Percentiles rank a stretch among this genome's conserved stretches.
phyloP scores from a whole-genome alignment of 2,329 filamentous ascomycete species.

The Fusarium burgessii region DNA sequence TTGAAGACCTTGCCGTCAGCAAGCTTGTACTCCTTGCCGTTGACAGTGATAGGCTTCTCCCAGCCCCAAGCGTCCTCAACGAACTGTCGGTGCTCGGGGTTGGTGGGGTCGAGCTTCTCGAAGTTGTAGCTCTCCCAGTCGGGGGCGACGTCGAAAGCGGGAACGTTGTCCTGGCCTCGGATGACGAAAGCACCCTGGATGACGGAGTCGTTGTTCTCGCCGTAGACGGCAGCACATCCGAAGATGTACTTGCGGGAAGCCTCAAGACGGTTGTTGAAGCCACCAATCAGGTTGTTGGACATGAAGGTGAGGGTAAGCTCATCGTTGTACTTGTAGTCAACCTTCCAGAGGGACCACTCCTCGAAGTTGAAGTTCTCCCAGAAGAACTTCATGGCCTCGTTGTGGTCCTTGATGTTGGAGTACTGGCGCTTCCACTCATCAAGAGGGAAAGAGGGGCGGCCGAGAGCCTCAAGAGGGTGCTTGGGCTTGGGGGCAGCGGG shows the following conservation, averaged over 20 bases:
- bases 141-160: slow-evolving; percentile 96
- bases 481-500: slow-evolving; percentile 85
- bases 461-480: slow-evolving; percentile 90
- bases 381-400: slow-evolving; percentile 91
- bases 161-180: slow-evolving; percentile 86
- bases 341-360: slow-evolving; percentile 95
- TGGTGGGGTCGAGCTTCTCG: slow-evolving; percentile 93
- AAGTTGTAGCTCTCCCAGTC: slow-evolving; percentile 98
- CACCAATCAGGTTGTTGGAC: slow-evolving; percentile 98
- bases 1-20: slow-evolving; percentile 99
- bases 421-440: slow-evolving; percentile 99
- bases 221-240: slow-evolving; percentile 89
- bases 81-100: slow-evolving; percentile 85
- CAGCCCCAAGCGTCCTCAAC: slow-evolving; percentile 91
- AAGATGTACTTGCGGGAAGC: slow-evolving; percentile 98
- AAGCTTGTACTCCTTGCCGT: slow-evolving; percentile 90
- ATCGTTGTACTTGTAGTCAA: slow-evolving; percentile 99
- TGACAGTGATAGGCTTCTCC: slow-evolving; percentile 83
- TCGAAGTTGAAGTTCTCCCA: slow-evolving; percentile 95
- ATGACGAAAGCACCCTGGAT: slow-evolving; percentile 95
- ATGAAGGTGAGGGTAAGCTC: slow-evolving; percentile 99
- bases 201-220: slow-evolving; percentile 86
- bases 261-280: slow-evolving; percentile 98
- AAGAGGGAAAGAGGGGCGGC: slow-evolving; percentile 82
- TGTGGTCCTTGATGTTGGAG: slow-evolving; percentile 90